phyloP scores from a whole-genome alignment of 345 rosid genomes.

The Toxicodendron radicans region DNA sequence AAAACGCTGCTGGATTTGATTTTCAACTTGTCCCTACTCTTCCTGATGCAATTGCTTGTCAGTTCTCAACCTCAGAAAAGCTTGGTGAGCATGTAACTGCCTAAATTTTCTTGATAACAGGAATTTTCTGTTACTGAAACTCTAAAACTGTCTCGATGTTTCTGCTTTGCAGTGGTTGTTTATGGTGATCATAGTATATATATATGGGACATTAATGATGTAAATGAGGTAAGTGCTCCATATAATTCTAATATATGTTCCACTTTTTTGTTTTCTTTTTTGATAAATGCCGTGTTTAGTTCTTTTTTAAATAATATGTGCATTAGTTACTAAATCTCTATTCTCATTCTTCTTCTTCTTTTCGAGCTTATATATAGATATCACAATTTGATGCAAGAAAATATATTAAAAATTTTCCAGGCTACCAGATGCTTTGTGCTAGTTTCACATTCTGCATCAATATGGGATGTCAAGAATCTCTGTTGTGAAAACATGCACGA shows the following conservation, averaged over 20 bases:
- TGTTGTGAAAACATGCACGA: constrained; percentile 76
- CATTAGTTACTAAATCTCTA: constrained; percentile 13
- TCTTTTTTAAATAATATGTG: constrained; percentile 14
- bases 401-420: constrained; percentile 37
- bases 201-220: constrained; percentile 69
- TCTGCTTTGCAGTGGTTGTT: constrained; percentile 62
- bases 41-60: constrained; percentile 87
- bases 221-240: constrained; percentile 51
- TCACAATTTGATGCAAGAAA: constrained; percentile 24
- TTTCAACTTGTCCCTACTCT: constrained; percentile 26
- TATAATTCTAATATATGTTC: neutral
- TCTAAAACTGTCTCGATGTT: constrained; percentile 8
- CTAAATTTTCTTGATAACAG: neutral
- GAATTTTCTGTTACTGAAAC: constrained; percentile 1
- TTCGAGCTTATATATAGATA: constrained; percentile 19
- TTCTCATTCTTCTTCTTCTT: constrained; percentile 13
- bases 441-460: constrained; percentile 73
- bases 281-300: neutral
- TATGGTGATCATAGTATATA: constrained; percentile 74
- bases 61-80: constrained; percentile 60
- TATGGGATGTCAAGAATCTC: constrained; percentile 83
- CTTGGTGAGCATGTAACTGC: constrained; percentile 47
- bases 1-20: constrained; percentile 28
- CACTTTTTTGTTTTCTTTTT: constrained; percentile 14
- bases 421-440: constrained; percentile 63